These are phyloP conservation scores for Combretum micranthum DNA, from an alignment of 345 rosid species.

Conservation along the genomic window DNA sequence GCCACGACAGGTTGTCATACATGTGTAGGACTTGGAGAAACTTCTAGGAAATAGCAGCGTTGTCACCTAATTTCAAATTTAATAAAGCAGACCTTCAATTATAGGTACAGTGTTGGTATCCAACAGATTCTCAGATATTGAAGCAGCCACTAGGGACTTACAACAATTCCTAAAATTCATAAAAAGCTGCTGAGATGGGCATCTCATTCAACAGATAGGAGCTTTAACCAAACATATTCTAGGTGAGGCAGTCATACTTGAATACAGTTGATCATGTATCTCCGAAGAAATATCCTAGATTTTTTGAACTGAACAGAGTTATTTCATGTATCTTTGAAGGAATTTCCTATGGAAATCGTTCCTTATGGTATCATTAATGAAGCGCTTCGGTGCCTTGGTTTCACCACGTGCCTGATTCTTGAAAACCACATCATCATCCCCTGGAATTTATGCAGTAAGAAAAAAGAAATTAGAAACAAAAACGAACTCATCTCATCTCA, in stretches of 20 bases:
- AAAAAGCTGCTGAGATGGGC: no score
- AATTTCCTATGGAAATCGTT: constrained; percentile 92
- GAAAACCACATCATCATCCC: constrained; percentile 99
- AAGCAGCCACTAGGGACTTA: no score
- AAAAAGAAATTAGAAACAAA: not conserved
- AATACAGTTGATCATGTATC: not conserved
- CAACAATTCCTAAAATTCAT: no score
- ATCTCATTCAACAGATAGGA: no score
- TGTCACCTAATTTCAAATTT: no score
- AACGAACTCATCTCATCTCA: not conserved
- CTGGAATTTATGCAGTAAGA: constrained; percentile 20
- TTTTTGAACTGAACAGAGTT: not conserved
- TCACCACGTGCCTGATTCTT: constrained; percentile 99
- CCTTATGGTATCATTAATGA: constrained; percentile 94
- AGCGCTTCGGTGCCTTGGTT: constrained; percentile 86
- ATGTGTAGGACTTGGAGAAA: no score
- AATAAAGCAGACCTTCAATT: no score
- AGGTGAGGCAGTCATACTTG: not conserved
- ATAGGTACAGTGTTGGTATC: no score
- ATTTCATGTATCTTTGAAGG: constrained; percentile 93
- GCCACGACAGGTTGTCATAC: no score
- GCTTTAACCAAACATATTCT: no score
- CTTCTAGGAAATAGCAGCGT: no score
- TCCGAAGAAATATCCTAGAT: not conserved
- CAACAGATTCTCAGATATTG: no score